Base-by-base conservation (phyloP, 306 rosid genomes). In the Argentina anserina region DNA sequence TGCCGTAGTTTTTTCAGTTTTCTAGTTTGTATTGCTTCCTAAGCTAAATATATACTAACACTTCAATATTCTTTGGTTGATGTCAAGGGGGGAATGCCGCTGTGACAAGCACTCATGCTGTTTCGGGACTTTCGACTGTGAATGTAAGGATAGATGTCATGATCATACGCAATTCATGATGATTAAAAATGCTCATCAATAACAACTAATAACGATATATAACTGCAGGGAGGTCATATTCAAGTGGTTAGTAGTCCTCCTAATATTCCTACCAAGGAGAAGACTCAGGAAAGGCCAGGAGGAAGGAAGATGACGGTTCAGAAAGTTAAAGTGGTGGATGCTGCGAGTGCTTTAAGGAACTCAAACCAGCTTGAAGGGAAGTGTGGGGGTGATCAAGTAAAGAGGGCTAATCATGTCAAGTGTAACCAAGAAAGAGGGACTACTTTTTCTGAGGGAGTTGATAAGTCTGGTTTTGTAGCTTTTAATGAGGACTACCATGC, bases 401-500 rank as follows among this genome's bases (percentile, higher is more conserved):
- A 62, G 28, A 2, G 2, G 73, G 45, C 21, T 14, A 15, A 2
- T 18, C 52, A 70, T 23, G 64, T 23, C 3, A 64, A 52, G 23
- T 52, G 74, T 39, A 14, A 25, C 13, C 65, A 60, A 53, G 28
- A 71, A 23, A 52, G 25, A 21, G 28, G 15, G 11, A 11, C 47
- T 40, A 39, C 33, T 39, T 65, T 40, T 34, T 33, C 42, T 64
- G 46, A 64, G 28, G 45, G 46, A 21, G 49, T 36, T n/a, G 37
- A n/a, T 34, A n/a, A 52, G 10, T 58, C 64, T n/a, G 75, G 75
- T 55, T 71, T 56, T 71, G 75, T 71, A 18, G 55, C 75, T 1
- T 71, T 71, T 56, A 71, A 61, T 26, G 53, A 71, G 55, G 75
- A 71, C 18, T 71, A 71, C 66, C 66, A 71, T 56, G 46, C 75